Percentiles rank a stretch among this genome's conserved stretches.
Conservation (phyloP, 768 basidiomycete genomes). For the Podaxis sp. region DNA sequence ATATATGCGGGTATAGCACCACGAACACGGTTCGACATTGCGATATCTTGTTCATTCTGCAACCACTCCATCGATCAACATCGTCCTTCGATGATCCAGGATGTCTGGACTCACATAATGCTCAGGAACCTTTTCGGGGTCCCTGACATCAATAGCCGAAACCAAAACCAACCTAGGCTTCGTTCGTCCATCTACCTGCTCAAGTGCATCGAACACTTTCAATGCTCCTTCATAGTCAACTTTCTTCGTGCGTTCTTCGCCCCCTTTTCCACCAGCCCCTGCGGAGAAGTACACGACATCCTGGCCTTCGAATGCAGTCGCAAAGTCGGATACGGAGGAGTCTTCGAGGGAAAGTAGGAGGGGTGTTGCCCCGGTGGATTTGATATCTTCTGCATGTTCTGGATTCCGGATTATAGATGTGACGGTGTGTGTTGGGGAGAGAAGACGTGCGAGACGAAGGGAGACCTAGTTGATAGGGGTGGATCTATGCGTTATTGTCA, state of each 20-base stretch:
- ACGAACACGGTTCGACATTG: slow-evolving; percentile 40
- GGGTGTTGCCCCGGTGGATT: slow-evolving; percentile 40
- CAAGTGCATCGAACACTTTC: slow-evolving; percentile 71
- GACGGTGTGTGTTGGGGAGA: slow-evolving; percentile 43
- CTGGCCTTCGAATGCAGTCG: slow-evolving; percentile 39
- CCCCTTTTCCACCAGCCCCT: slow-evolving; percentile 59
- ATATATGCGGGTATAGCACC: slow-evolving; percentile 44
- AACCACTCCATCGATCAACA: background rate
- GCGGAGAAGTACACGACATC: slow-evolving; percentile 50
- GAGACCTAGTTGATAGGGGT: slow-evolving; percentile 33
- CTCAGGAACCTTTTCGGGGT: slow-evolving; percentile 46
- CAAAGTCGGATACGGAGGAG: slow-evolving; percentile 43
- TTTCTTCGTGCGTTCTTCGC: slow-evolving; percentile 49
- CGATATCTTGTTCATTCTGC: slow-evolving; percentile 48
- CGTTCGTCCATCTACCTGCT: slow-evolving; percentile 38
- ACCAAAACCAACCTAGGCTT: slow-evolving; percentile 59
- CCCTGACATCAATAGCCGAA: slow-evolving; percentile 57
- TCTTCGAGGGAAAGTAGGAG: slow-evolving; percentile 59
- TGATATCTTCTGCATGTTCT: slow-evolving; percentile 48
- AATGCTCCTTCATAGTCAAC: slow-evolving; percentile 66
- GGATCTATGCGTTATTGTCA: background rate
- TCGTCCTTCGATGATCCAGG: background rate
- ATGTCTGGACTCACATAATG: slow-evolving; percentile 47
- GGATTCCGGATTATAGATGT: slow-evolving; percentile 56
- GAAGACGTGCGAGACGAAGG: slow-evolving; percentile 49